Conservation (phyloP, 495 filamentous ascomycete species). For the Alectoria sarmentosa region DNA sequence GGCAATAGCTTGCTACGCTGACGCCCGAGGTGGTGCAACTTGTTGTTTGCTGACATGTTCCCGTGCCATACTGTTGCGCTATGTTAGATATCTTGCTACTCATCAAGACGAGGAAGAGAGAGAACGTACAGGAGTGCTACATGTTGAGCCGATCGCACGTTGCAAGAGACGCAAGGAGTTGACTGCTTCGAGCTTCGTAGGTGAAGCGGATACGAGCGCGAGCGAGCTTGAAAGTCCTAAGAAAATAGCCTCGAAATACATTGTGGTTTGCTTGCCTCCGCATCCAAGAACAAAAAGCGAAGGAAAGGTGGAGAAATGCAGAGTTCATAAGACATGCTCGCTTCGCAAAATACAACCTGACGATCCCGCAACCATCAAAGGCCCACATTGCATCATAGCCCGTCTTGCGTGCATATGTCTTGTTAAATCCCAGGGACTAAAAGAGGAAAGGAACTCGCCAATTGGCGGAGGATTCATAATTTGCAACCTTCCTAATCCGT, state of each 20-base stretch:
- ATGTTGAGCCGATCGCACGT: slow-evolving; percentile 12
- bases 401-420: background rate
- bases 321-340: background rate
- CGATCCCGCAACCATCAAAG: background rate
- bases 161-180: background rate
- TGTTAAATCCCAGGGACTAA: background rate
- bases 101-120: background rate
- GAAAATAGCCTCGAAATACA: background rate
- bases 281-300: background rate
- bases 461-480: background rate
- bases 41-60: slow-evolving; percentile 7
- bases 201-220: background rate
- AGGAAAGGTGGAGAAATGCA: background rate
- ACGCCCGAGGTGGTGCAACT: slow-evolving; percentile 11
- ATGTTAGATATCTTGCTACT: background rate
- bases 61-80: background rate
- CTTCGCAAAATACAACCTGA: background rate
- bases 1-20: slow-evolving; percentile 7
- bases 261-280: background rate
- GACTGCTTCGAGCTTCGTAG: background rate
- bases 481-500: background rate
- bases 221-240: background rate
- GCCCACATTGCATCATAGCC: background rate
- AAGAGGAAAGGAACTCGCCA: background rate
- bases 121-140: slow-evolving; percentile 3